Percentiles rank a stretch among this genome's conserved stretches.
Conservation (phyloP, 2,329 filamentous ascomycete genomes). For the Incumbomyces delicatus region DNA sequence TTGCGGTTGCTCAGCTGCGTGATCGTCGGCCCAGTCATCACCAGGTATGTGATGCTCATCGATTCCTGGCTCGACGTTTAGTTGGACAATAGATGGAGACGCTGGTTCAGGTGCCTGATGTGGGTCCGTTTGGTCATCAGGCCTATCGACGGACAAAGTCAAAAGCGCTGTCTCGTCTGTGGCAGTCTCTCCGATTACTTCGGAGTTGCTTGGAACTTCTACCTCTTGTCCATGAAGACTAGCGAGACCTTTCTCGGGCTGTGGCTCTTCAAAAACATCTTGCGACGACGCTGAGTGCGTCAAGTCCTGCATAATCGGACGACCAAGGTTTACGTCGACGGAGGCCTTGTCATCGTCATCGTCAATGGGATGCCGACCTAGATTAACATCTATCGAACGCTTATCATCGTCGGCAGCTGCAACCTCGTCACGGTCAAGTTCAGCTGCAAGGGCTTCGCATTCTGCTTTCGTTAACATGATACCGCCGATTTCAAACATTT, state of each 20-base stretch:
- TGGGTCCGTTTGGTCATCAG: background rate
- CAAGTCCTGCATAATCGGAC: background rate
- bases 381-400: constrained; percentile 3
- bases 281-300: background rate
- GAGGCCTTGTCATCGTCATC: background rate
- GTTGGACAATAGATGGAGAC: background rate
- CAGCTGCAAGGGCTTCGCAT: background rate
- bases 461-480: background rate
- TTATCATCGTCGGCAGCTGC: constrained; percentile 2
- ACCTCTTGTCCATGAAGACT: background rate
- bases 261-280: background rate
- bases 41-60: background rate
- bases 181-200: background rate
- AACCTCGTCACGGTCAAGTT: background rate
- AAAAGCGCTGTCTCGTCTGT: background rate
- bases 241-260: background rate
- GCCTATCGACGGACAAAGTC: background rate
- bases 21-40: constrained; percentile 5
- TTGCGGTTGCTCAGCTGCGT: background rate
- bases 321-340: constrained; percentile 1
- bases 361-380: background rate
- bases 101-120: background rate
- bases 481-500: constrained; percentile 1
- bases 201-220: background rate
- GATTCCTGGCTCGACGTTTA: background rate